phyloP scores from a whole-genome alignment of 2,329 filamentous ascomycete genomes.

The Colletotrichum tofieldiae region DNA sequence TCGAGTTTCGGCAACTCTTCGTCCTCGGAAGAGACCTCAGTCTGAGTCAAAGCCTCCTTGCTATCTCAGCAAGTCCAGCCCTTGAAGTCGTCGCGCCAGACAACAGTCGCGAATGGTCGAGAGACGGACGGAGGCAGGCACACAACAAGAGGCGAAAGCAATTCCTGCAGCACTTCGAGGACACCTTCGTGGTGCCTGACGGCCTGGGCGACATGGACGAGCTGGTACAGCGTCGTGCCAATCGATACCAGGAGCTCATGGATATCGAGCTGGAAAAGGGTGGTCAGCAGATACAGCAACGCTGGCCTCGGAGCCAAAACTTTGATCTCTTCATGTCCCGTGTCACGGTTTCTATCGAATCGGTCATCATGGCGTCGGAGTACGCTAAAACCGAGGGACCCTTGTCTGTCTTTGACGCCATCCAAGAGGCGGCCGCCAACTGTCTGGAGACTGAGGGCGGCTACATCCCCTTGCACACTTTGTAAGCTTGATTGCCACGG shows the following conservation, averaged over 20 bases:
- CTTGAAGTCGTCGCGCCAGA: conserved; percentile 35
- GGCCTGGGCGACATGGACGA: conserved; percentile 41
- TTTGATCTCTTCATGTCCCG: conserved; percentile 38
- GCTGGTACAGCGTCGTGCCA: conserved; percentile 35
- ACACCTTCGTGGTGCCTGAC: conserved; percentile 43
- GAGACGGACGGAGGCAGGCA: conserved; percentile 4
- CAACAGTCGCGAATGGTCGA: conserved; percentile 32
- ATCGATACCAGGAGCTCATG: conserved; percentile 27
- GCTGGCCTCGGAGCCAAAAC: conserved; percentile 38
- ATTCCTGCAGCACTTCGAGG: conserved; percentile 37
- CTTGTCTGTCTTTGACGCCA: conserved; percentile 31
- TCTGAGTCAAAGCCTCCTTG: conserved; percentile 33
- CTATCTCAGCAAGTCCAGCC: conserved; percentile 13
- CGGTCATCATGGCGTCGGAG: conserved; percentile 39
- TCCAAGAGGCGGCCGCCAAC: conserved; percentile 29
- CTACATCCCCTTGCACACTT: conserved; percentile 36
- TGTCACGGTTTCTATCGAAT: conserved; percentile 41
- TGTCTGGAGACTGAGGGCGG: conserved; percentile 34
- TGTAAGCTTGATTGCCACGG: conserved; percentile 19
- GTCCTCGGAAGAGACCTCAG: conserved; percentile 36
- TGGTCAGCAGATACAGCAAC: conserved; percentile 23
- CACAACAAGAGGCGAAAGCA: conserved; percentile 37
- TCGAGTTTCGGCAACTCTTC: conserved; percentile 41
- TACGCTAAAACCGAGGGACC: conserved; percentile 14
- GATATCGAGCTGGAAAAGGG: neutral